phyloP scores from a whole-genome alignment of 345 rosid species.

The Erucastrum elatum region DNA sequence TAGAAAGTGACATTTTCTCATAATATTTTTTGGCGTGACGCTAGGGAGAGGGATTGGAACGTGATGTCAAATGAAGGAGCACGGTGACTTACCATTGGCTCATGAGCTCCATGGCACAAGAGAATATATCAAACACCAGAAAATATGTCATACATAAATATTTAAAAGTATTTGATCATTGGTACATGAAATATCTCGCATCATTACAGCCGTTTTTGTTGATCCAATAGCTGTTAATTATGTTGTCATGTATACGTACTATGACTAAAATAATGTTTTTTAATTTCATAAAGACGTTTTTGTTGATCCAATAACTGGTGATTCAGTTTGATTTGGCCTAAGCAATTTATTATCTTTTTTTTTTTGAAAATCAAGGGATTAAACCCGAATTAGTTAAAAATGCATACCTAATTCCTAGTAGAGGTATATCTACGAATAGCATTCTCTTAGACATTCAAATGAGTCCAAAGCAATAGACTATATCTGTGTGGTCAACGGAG shows the following conservation, averaged over 20 bases:
- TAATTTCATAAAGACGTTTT: neutral
- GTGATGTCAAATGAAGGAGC: neutral
- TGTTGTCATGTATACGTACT: neutral
- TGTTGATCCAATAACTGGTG: no score
- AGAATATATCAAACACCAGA: neutral
- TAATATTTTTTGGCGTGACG: neutral
- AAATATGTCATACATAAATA: neutral
- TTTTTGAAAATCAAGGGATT: no score
- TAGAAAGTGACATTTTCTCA: neutral
- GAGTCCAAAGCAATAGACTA: no score
- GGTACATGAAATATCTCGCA: neutral
- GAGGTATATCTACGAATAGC: no score
- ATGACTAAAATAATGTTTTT: neutral
- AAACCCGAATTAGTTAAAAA: no score
- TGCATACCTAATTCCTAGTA: no score
- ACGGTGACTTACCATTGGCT: neutral
- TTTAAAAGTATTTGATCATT: neutral
- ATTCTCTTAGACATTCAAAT: no score
- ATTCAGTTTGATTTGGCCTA: neutral
- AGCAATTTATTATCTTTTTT: neutral
- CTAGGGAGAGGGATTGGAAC: neutral
- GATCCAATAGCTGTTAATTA: conserved; percentile 4
- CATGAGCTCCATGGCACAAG: neutral
- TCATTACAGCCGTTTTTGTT: neutral
- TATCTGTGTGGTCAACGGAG: no score